A percentile compares a stretch with the other conserved stretches of the same genome.
Evolutionary conservation across 192 early-diverging fungal genomes (phyloP).

Genomic region (Backusella australiensis): DNA sequence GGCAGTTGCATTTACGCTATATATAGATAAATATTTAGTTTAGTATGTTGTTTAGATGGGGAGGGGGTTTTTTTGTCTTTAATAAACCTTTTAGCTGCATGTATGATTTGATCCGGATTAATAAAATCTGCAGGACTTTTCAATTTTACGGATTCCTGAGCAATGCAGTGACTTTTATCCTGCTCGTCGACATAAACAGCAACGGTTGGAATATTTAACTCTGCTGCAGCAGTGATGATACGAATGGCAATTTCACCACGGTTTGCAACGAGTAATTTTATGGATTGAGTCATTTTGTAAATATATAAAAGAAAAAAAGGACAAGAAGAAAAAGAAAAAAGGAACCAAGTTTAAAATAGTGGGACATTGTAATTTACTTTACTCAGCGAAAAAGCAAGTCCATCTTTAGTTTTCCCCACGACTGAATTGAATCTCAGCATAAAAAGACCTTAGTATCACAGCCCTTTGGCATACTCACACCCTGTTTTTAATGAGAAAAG

Average conservation of each 20-base stretch:
- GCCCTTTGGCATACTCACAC: background rate
- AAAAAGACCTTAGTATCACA: background rate
- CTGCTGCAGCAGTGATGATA: conserved; percentile 64
- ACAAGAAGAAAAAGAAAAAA: background rate
- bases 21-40: background rate
- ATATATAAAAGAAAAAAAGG: background rate
- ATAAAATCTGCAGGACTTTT: conserved; percentile 42
- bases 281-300: background rate
- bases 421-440: background rate
- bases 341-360: background rate
- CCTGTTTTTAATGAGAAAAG: background rate
- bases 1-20: conserved; percentile 43
- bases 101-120: conserved; percentile 74
- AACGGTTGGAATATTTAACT: conserved; percentile 62
- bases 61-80: background rate
- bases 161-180: conserved; percentile 30
- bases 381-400: conserved; percentile 4
- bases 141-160: conserved; percentile 16
- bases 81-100: conserved; percentile 51
- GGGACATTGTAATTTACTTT: background rate
- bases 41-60: background rate
- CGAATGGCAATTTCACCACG: conserved; percentile 80
- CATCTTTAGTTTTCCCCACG: conserved; percentile 3
- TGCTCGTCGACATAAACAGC: conserved; percentile 63
- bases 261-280: conserved; percentile 65